Evolutionary conservation across 1,139 yeast genomes (phyloP).

Genomic region (Sugiyamaella sp.): DNA sequence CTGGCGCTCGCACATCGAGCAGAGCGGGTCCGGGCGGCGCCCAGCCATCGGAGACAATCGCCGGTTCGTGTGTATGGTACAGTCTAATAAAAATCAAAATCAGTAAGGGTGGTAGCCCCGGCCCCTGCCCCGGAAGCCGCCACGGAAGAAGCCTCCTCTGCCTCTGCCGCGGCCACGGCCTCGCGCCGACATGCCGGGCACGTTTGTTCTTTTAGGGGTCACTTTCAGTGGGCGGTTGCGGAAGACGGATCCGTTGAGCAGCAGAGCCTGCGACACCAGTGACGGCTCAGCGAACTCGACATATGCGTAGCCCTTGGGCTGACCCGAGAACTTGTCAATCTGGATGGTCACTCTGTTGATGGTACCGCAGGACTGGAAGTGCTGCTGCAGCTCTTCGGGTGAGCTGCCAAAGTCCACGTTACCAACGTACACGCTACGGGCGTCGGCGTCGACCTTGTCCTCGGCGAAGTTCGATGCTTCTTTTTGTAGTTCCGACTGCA

Average conservation of each 20-base stretch:
- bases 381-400: conserved; percentile 80
- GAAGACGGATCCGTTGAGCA: conserved; percentile 65
- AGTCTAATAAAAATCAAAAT: conserved; percentile 5
- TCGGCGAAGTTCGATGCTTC: conserved; percentile 50
- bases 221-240: conserved; percentile 74
- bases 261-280: conserved; percentile 65
- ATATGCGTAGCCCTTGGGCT: conserved; percentile 86
- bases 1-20: not conserved
- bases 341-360: conserved; percentile 84
- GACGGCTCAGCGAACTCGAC: conserved; percentile 72
- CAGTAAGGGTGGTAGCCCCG: conserved; percentile 45
- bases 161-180: conserved; percentile 52
- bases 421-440: conserved; percentile 83
- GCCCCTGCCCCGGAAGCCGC: conserved; percentile 52
- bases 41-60: not conserved
- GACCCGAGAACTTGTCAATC: conserved; percentile 70
- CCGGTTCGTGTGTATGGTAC: not conserved
- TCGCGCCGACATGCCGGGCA: conserved; percentile 61
- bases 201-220: conserved; percentile 74
- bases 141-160: conserved; percentile 46
- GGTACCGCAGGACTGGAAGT: conserved; percentile 72
- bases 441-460: conserved; percentile 63
- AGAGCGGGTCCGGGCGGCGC: not conserved
- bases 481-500: conserved; percentile 54
- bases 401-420: conserved; percentile 81